These are phyloP conservation scores for Trichosporon sp. DNA, from an alignment of 1,284 basidiomycete species.

Conservation along the genomic window DNA sequence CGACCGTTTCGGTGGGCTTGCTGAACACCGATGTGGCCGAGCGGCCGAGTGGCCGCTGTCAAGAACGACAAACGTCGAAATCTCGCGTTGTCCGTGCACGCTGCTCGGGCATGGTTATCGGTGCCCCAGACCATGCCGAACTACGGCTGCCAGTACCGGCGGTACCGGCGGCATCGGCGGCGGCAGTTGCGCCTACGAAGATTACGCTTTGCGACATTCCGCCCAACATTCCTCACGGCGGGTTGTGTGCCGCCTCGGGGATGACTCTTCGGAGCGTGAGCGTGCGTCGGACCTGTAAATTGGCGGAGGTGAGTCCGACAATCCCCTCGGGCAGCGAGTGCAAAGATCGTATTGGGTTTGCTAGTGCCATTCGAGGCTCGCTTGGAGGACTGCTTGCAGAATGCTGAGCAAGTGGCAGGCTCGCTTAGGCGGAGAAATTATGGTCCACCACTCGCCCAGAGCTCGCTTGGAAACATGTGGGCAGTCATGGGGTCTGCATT, in stretches of 20 bases:
- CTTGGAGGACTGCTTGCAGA: not conserved
- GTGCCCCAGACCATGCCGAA: too few relatives aligned
- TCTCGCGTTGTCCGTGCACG: too few relatives aligned
- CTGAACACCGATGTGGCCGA: too few relatives aligned
- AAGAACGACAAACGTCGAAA: too few relatives aligned
- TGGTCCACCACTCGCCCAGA: too few relatives aligned
- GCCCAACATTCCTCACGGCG: not conserved
- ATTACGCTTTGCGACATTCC: not conserved
- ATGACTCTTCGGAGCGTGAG: not conserved
- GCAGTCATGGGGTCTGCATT: not conserved
- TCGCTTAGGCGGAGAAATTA: not conserved
- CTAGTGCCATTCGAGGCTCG: not conserved
- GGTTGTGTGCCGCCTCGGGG: not conserved
- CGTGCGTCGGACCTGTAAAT: not conserved
- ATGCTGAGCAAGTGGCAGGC: not conserved
- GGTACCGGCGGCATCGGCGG: too few relatives aligned
- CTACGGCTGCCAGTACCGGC: too few relatives aligned
- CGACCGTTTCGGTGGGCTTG: too few relatives aligned
- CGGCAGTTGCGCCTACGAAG: not conserved
- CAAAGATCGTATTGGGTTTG: not conserved
- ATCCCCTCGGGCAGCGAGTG: not conserved
- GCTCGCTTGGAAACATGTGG: too few relatives aligned
- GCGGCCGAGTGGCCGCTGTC: too few relatives aligned
- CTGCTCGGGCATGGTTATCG: too few relatives aligned
- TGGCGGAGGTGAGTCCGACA: not conserved